Evolutionary conservation across 2,329 filamentous ascomycete species (phyloP), one percentile per base, ranked within the genome.

Genomic region (Nemania diffusa): DNA sequence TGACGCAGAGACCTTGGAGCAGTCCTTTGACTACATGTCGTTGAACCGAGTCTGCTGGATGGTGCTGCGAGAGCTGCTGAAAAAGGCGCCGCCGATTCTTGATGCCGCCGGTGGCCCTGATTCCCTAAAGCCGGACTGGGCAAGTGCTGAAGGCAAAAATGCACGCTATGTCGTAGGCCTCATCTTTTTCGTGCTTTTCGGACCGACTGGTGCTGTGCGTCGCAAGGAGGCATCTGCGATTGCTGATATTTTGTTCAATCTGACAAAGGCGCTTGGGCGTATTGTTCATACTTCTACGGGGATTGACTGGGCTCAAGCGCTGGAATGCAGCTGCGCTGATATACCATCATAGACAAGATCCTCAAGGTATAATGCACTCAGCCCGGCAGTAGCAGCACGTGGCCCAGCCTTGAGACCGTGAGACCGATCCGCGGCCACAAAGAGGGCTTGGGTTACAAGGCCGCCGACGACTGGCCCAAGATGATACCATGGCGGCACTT

Each of bases 231-330:
- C 51, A 3, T 37, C 52, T 2, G 61, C 51, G 8, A 57, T 63
- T 50, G 61, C 61, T 5, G 61, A 57, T 5, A 57, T 63, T 26
- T 24, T 63, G 32, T 20, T 50, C 3, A 42, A 42, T 37, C 17
- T 57, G 27, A 57, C 17, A 5, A 63, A 51, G 22, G 34, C 40
- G 11, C 2, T 63, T 24, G 61, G 61, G 22, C 51, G 61, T 24
- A 29, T 63, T 29, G 61, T 63, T 32, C 61, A 63, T 29, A 51
- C 52, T 29, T 57, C 61, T 5, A 63, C 61, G 6, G 52, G 61
- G 27, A 51, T 57, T 8, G 27, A 63, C 44, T 63, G 61, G 61
- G 44, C 27, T 51, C 11, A 63, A 20, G 61, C 17, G 5, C 27
- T 63, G 42, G 20, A 57, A 26, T 63, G 61, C 29, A 63, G 11